Percentiles rank a stretch among this genome's conserved stretches.
Evolutionary conservation across 441 rosid species (phyloP).

Genomic region (Sinapis alba): DNA sequence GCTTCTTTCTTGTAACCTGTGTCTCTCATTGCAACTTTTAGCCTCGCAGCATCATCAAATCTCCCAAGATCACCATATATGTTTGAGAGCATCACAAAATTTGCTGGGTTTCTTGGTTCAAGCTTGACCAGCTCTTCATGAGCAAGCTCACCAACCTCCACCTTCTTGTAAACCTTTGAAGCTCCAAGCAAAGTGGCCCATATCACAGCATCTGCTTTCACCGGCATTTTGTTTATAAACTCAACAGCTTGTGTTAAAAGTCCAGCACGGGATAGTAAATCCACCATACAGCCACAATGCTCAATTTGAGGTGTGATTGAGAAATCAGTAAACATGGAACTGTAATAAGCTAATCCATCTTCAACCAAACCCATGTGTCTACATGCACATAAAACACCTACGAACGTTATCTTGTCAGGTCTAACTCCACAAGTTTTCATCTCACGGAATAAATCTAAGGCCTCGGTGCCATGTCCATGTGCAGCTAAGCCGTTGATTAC

Average conservation of each 20-base stretch:
- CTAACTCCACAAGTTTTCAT: constrained; percentile 49
- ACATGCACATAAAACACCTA: constrained; percentile 66
- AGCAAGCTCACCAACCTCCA: constrained; percentile 64
- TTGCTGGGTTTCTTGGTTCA: constrained; percentile 58
- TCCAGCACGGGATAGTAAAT: constrained; percentile 68
- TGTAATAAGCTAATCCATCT: constrained; percentile 57
- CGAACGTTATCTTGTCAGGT: constrained; percentile 70
- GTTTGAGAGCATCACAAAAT: constrained; percentile 60
- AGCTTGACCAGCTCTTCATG: constrained; percentile 47
- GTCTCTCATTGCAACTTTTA: constrained; percentile 68
- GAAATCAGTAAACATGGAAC: constrained; percentile 53
- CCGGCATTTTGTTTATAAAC: constrained; percentile 57
- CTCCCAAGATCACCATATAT: constrained; percentile 57
- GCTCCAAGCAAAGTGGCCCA: constrained; percentile 73
- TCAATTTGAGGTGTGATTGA: constrained; percentile 60
- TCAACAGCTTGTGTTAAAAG: constrained; percentile 57
- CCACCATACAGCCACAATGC: constrained; percentile 80
- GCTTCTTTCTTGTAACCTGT: constrained; percentile 62
- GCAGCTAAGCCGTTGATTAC: constrained; percentile 60
- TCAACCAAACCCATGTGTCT: constrained; percentile 70
- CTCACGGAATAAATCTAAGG: constrained; percentile 50
- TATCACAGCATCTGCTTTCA: constrained; percentile 62
- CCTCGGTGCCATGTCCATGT: constrained; percentile 57
- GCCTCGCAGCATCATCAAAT: constrained; percentile 61
- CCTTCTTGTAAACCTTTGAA: constrained; percentile 56